These are phyloP conservation scores for Usnea hakonensis DNA, from an alignment of 495 filamentous ascomycete species.

Conservation along the genomic window DNA sequence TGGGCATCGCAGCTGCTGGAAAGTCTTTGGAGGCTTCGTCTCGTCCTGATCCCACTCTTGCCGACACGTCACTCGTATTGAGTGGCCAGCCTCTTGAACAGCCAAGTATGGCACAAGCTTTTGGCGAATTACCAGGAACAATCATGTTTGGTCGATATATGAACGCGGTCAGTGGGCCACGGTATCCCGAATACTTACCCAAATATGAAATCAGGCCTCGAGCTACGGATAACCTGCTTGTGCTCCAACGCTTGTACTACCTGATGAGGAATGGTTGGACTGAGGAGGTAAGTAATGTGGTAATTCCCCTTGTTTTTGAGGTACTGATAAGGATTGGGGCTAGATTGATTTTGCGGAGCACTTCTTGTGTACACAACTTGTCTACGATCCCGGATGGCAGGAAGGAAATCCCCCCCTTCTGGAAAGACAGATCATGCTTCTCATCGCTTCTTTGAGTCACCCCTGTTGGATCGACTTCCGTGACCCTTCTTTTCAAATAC, in stretches of 20 bases:
- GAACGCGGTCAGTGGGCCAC: constrained; percentile 37
- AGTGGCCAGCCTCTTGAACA: constrained; percentile 50
- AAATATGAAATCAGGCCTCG: constrained; percentile 18
- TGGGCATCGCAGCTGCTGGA: not conserved
- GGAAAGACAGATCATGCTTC: constrained; percentile 59
- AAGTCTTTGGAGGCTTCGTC: not conserved
- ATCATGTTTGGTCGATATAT: constrained; percentile 55
- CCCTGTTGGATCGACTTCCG: constrained; percentile 64
- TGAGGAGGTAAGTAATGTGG: not conserved
- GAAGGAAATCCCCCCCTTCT: constrained; percentile 38
- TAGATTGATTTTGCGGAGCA: constrained; percentile 3
- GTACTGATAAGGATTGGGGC: not conserved
- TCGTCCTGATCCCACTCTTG: constrained; percentile 13
- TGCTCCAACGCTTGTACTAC: constrained; percentile 9
- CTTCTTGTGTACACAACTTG: constrained; percentile 34
- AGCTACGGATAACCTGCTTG: constrained; percentile 18
- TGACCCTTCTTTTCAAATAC: constrained; percentile 52
- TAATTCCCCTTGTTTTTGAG: not conserved
- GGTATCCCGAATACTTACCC: constrained; percentile 11
- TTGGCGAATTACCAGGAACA: constrained; percentile 50
- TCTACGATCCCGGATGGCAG: constrained; percentile 38
- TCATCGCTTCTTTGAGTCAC: constrained; percentile 55
- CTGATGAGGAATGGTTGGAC: constrained; percentile 4
- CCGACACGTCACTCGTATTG: constrained; percentile 29
- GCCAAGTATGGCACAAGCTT: constrained; percentile 54